Evolutionary conservation across 192 early-diverging fungal species (phyloP), one percentile per base, ranked within the genome.

Genomic region (Umbelopsis isabellina): DNA sequence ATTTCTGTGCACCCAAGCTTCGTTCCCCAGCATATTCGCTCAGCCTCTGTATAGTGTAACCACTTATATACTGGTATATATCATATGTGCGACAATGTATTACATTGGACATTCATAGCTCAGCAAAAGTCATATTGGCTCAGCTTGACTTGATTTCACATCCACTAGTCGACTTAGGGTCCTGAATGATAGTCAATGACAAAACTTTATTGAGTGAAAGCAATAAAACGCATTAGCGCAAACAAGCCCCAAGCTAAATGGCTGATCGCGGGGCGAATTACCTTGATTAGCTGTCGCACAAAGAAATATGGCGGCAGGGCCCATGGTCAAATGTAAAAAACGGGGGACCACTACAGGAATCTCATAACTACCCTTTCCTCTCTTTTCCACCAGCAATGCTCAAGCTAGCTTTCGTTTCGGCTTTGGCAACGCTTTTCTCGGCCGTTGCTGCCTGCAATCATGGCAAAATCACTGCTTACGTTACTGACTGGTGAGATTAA

Each of bases 341-440:
- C 7, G 10, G 6, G 37, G 37, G 37, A 41, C 37, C 37, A 41
- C 2, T 41, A 4, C 6, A 10, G 16, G 4, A 49, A 20, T 16
- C 20, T 21, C 48, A 49, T 6, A 49, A 49, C 48, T 21, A 20
- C 30, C 30, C 55, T 61, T 61, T 61, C 55, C 55, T 61, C 55
- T 61, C 55, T 61, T 61, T 53, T 61, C 18, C 11, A 27, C 30
- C 16, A 35, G 27, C 55, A 2, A 61, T 61, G 55, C 15, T 61
- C 30, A 61, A 25, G 30, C 1, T 61, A 15, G 55, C 55, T 30
- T 18, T 61, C 11, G 27, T 35, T n/a, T 30, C 55, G 15, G 55
- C 33, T 7, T 15, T 61, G 55, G 11, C 55, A 16, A 15, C 15
- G 2, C 12, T 61, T 16, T 16, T 61, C 55, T 6, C 27, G 16